Conservation (phyloP, 768 basidiomycete genomes). For the Phlebiopsis gigantea region DNA sequence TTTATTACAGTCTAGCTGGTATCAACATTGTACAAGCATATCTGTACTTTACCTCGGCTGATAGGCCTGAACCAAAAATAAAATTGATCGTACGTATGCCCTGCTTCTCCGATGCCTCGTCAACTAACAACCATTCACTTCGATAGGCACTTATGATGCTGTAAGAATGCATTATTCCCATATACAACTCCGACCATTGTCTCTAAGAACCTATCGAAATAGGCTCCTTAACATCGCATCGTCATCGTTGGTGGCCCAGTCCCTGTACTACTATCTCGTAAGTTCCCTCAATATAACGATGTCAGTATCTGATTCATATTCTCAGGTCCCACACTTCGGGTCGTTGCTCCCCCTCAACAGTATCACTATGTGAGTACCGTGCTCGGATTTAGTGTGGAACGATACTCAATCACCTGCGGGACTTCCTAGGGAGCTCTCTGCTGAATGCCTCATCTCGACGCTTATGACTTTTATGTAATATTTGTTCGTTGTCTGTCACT, state of each 20-base stretch:
- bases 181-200: too few relatives aligned
- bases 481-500: neutral
- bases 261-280: slow-evolving; percentile 41
- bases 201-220: neutral
- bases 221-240: slow-evolving; percentile 33
- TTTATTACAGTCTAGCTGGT: slow-evolving; percentile 36
- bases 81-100: slow-evolving; percentile 26
- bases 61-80: slow-evolving; percentile 24
- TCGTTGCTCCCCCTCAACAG: slow-evolving; percentile 31
- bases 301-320: neutral
- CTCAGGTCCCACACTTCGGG: slow-evolving; percentile 43
- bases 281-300: neutral
- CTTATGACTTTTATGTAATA: slow-evolving; percentile 38
- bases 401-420: neutral
- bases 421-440: slow-evolving; percentile 30
- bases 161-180: neutral
- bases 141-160: slow-evolving; percentile 15
- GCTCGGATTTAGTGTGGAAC: neutral
- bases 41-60: slow-evolving; percentile 33
- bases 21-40: slow-evolving; percentile 38
- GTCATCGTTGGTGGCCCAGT: slow-evolving; percentile 36
- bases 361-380: slow-evolving; percentile 32
- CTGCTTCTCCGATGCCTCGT: neutral
- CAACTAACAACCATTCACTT: neutral
- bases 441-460: slow-evolving; percentile 39